A percentile compares a stretch with the other conserved stretches of the same genome.
These are phyloP conservation scores for Fomitopsis pulvina DNA, from an alignment of 768 basidiomycete genomes.

Conservation along the genomic window DNA sequence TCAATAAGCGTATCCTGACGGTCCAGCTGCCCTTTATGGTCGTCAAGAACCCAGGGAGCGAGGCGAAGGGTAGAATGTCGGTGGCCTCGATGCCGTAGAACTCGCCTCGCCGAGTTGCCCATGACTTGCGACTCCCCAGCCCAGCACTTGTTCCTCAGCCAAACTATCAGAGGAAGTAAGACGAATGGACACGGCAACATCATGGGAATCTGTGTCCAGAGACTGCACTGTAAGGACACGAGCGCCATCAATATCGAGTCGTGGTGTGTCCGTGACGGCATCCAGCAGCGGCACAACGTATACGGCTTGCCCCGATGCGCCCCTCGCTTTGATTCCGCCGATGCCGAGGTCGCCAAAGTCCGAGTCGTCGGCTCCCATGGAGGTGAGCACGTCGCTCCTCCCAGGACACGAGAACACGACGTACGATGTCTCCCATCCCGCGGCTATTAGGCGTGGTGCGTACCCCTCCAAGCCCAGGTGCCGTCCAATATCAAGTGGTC, in stretches of 20 bases:
- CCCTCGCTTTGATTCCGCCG: conserved; percentile 24
- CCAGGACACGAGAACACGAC: conserved; percentile 45
- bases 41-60: conserved; percentile 23
- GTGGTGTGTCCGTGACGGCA: conserved; percentile 1
- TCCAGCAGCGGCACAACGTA: conserved; percentile 36
- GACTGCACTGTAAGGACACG: conserved; percentile 17
- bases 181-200: conserved; percentile 49
- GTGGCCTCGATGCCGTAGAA: conserved; percentile 16
- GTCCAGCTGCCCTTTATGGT: conserved; percentile 36
- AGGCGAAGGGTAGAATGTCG: conserved; percentile 26
- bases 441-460: conserved; percentile 43
- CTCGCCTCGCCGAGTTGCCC: conserved; percentile 64
- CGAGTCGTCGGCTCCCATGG: conserved; percentile 74
- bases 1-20: conserved; percentile 17
- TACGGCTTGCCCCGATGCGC: conserved; percentile 18
- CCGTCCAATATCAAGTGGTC: conserved; percentile 36
- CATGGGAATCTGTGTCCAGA: conserved; percentile 60
- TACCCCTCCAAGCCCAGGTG: conserved; percentile 35
- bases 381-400: conserved; percentile 49
- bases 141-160: conserved; percentile 34
- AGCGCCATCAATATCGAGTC: neutral
- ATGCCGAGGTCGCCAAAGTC: conserved; percentile 80
- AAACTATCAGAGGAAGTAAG: conserved; percentile 17
- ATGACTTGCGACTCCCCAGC: conserved; percentile 84
- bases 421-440: conserved; percentile 84